These are phyloP conservation scores for Arabidopsis thaliana DNA, from an alignment of 345 rosid species.

Conservation along the genomic window DNA sequence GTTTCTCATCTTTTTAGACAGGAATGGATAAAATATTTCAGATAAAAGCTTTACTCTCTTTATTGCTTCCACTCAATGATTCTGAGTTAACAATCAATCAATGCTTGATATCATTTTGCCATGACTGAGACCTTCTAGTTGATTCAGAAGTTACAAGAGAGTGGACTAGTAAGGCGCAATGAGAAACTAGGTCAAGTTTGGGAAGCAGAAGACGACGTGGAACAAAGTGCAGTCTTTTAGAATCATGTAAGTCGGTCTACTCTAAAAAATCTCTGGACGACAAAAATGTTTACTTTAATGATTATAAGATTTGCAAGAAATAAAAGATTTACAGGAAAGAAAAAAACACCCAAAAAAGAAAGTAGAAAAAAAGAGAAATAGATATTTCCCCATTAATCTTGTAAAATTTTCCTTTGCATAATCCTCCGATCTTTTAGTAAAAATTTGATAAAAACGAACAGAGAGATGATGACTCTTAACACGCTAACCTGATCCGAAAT, in stretches of 20 bases:
- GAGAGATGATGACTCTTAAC: constrained; percentile 26
- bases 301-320: constrained; percentile 37
- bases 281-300: constrained; percentile 42
- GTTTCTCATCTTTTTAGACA: constrained; percentile 22
- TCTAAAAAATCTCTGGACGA: constrained; percentile 27
- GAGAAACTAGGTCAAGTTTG: constrained; percentile 40
- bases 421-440: constrained; percentile 39
- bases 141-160: background rate
- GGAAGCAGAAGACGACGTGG: constrained; percentile 45
- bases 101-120: background rate
- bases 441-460: constrained; percentile 33
- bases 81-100: background rate
- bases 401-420: constrained; percentile 13
- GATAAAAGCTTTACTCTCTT: background rate
- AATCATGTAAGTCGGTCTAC: constrained; percentile 47
- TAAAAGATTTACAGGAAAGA: constrained; percentile 15
- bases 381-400: constrained; percentile 20
- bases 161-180: constrained; percentile 1
- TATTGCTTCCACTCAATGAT: background rate
- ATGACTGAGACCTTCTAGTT: constrained; percentile 8
- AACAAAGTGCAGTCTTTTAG: constrained; percentile 42
- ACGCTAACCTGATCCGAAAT: constrained; percentile 33
- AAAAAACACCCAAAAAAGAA: constrained; percentile 4
- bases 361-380: constrained; percentile 4
- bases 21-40: constrained; percentile 11